Evolutionary conservation across 345 rosid genomes (phyloP), one percentile per base, ranked within the genome.

Genomic region (Isatis tinctoria): DNA sequence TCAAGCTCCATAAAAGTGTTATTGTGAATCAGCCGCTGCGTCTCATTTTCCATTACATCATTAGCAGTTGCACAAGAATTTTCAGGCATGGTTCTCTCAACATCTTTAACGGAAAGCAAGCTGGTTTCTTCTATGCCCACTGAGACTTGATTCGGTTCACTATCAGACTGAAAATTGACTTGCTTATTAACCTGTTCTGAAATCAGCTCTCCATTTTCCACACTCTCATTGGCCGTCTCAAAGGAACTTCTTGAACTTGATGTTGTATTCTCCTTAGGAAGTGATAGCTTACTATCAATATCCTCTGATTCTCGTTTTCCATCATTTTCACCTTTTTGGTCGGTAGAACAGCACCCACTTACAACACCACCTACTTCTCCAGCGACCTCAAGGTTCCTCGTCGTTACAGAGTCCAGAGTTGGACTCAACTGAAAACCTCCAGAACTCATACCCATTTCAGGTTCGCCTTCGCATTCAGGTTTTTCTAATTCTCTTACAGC

Each of bases 261-360:
- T 30, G 79, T 67, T 24, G 45, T 77, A 61, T 78, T 80, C 14
- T 81, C 77, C 70, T 79, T 70, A 51, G 75, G 74, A 72, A 74
- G 72, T 30, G 77, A 54, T 58, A 52, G 20, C 5, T 70, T 64
- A 39, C 65, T 59, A 8, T 40, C 75, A 53, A 2, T 57, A 44
- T 33, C 45, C 14, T 45, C 59, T 49, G 52, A 32, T 10, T 52
- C 67, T 14, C 28, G 74, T 2, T n/a, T 75, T 60, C 35, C 69
- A 60, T 68, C 79, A 40, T 68, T 57, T 58, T 67, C 70, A n/a
- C 26, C 60, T 53, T 79, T 60, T 45, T 40, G 57, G 35, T 79
- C 54, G 9, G 35, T 14, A 76, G 47, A 68, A 52, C 30, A 24
- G 2, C 69, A 61, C 13, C 10, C 51, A 53, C 59, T 52, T 40